Base-by-base conservation (phyloP, 2,329 filamentous ascomycete species). In the Phialemonium atrogriseum region DNA sequence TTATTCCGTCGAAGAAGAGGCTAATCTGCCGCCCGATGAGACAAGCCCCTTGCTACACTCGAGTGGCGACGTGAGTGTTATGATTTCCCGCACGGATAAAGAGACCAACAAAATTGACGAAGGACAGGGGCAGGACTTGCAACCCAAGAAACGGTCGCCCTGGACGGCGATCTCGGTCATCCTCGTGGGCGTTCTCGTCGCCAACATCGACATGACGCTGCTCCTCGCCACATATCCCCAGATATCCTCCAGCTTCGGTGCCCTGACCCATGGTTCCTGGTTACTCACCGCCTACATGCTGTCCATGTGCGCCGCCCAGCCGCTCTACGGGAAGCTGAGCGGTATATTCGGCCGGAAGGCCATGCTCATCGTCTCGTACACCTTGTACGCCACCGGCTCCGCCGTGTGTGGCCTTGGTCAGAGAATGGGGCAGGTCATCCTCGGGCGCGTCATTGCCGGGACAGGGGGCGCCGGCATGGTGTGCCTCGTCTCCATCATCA, bases 401-500 rank as follows among this genome's bases (percentile, higher is more conserved):
- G 49, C 72, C 7, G 55, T 61, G 34, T 81, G 77, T 46, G 76
- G 76, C 8, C 50, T 80, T 5, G 67, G 75, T 7, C 61, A 63
- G 30, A 67, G 67, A 43, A 77, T 82, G 38, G 58, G 63, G 24
- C 63, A 80, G 43, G 53, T 82, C 16, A 74, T 82, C 42, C 66
- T 67, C 26, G 75, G 74, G 4, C 61, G 79, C 27, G 40, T 23
- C 10, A 30, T 43, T 6, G 34, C 36, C 5, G 39, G 39, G 3
- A 67, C 78, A 39, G 77, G 76, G 15, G 75, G 73, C 7, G 73
- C 72, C 6, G 76, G 76, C 9, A 77, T 80, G 72, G 70, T 68
- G 1, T 75, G 72, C 1, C 68, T 78, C 22, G 70, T 74, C 9
- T 70, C 62, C 25, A 77, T 82, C 21, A 48, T 82, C 26, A 52